A percentile compares a stretch with the other conserved stretches of the same genome.
These are phyloP conservation scores for Amanita molliuscula DNA, from an alignment of 768 basidiomycete genomes.

Conservation along the genomic window DNA sequence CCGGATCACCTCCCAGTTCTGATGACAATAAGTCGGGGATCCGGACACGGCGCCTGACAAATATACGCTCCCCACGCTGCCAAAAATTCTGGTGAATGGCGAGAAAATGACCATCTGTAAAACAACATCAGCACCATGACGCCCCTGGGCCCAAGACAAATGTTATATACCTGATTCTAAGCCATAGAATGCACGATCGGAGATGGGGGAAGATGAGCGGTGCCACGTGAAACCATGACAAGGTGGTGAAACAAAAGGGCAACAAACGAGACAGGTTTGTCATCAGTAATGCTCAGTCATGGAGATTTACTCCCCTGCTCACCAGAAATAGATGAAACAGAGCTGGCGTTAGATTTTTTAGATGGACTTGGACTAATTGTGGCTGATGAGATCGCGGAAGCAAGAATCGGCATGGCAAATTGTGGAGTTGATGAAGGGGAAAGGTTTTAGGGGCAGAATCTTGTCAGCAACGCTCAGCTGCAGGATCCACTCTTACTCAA, in stretches of 20 bases:
- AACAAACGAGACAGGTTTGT: not conserved
- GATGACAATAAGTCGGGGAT: not conserved
- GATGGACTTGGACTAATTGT: not conserved
- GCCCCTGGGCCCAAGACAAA: not conserved
- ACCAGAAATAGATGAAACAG: not conserved
- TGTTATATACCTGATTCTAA: not conserved
- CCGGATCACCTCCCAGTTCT: not conserved
- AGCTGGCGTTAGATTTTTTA: not conserved
- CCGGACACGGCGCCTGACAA: not conserved
- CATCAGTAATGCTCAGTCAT: not conserved
- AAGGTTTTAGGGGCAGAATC: too few relatives aligned
- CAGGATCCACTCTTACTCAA: too few relatives aligned
- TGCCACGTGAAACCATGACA: not conserved
- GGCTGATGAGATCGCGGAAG: not conserved
- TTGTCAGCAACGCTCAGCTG: too few relatives aligned
- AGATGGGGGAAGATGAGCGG: not conserved
- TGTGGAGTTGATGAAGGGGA: too few relatives aligned
- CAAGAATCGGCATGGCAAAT: too few relatives aligned
- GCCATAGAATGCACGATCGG: not conserved
- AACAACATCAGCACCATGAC: constrained; percentile 1
- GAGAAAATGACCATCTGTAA: not conserved
- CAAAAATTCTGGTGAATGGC: not conserved
- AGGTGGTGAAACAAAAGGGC: not conserved
- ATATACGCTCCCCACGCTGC: not conserved
- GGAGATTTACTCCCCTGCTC: not conserved